Base-by-base conservation (phyloP, 495 filamentous ascomycete genomes). In the Monascus purpureus region DNA sequence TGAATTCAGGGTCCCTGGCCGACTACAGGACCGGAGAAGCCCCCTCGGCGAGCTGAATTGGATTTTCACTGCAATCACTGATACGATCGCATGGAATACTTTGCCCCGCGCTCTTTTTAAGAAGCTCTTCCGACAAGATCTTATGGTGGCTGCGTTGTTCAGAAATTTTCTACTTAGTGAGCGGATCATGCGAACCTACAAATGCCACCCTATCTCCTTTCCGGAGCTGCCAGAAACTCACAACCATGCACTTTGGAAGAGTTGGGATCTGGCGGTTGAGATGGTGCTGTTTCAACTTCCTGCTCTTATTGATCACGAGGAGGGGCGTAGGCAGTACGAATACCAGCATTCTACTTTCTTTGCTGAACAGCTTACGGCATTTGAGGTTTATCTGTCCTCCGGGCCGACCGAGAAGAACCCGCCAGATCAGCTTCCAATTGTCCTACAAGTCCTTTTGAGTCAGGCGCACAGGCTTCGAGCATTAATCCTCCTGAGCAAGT, bases 41-140 rank as follows among this genome's bases (percentile, higher is more conserved):
- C 92, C 90, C 1, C 70, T 96, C 25, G 90, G 90, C 27, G 90
- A 99, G 55, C 59, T 99, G 3, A 96, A 96, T 50, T 99, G 90
- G 90, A 99, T 99, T 14, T 94, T 99, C 43, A 99, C 90, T 1
- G 90, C 90, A 9, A 95, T 99, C 36, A 99, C 90, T 1, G 90
- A 99, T 51, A 96, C 90, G 1, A 99, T 99, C 47, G 90, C 90
- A 5, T 99, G 90, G 90, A 96, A 94, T 29, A 84, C 78, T 3
- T 59, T 99, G 8, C 81, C 85, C 6, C 76, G 86, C 2, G 72
- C 82, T 11, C 59, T 93, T 12, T 99, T 99, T 56, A 88, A 92
- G 58, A 92, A 92, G 45, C 80, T 95, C 31, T 99, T 96, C 50
- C 65, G 90, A 7, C 90, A 99, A 46, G 90, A 99, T 50, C 64